A percentile compares a stretch with the other conserved stretches of the same genome.
phyloP scores from a whole-genome alignment of 768 basidiomycete species.

The Trametopsis cervina region DNA sequence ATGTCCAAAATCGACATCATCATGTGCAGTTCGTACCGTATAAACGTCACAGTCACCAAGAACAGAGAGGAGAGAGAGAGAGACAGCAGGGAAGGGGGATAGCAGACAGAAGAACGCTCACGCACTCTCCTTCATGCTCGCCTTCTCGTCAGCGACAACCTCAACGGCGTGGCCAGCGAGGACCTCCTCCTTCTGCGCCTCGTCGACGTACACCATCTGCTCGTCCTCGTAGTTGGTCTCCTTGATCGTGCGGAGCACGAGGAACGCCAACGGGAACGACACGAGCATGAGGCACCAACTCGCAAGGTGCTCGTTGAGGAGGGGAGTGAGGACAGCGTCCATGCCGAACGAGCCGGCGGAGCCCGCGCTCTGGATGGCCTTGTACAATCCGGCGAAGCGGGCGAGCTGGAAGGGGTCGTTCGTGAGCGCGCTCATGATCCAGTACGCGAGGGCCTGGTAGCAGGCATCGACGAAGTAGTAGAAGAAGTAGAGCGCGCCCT shows the following conservation, averaged over 20 bases:
- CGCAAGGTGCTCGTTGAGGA: conserved; percentile 34
- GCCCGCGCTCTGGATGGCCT: conserved; percentile 31
- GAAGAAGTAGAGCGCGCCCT: conserved; percentile 35
- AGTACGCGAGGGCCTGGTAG: conserved; percentile 32
- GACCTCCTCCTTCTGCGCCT: conserved; percentile 11
- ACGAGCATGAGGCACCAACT: conserved; percentile 29
- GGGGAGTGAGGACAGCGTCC: conserved; percentile 38
- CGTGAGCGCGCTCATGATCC: conserved; percentile 36
- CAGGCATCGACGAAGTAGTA: conserved; percentile 32
- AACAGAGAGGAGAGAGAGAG: no score
- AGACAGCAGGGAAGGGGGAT: no score
- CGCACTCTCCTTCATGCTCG: conserved; percentile 8
- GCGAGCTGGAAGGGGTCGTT: conserved; percentile 40
- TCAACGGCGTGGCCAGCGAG: conserved; percentile 12
- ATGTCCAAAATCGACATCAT: no score
- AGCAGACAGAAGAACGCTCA: no score
- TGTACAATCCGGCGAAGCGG: conserved; percentile 38
- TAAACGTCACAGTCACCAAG: no score
- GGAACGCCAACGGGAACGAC: conserved; percentile 28
- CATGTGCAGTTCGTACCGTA: no score
- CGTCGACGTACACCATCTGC: conserved; percentile 24
- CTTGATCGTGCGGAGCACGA: conserved; percentile 29
- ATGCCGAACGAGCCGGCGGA: conserved; percentile 36
- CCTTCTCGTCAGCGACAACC: conserved; percentile 17
- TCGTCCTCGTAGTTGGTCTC: conserved; percentile 33